Evolutionary conservation across 2,329 filamentous ascomycete species (phyloP), one percentile per base, ranked within the genome.

Genomic region (Dryadomyces sulphureus): DNA sequence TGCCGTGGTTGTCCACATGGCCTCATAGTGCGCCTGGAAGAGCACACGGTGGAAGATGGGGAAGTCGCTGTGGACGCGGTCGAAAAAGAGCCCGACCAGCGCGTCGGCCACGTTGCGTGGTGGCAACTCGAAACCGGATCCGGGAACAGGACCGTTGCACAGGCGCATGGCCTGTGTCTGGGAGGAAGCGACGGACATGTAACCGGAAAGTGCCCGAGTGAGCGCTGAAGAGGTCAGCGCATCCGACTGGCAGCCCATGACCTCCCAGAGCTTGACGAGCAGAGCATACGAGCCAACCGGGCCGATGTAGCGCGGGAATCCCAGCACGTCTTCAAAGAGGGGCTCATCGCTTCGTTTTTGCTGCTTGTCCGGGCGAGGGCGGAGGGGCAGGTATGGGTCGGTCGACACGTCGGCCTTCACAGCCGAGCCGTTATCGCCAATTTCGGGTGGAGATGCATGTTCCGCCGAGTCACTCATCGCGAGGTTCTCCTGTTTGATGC

Each of bases 61-160:
- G 43, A 52, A 54, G 46, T 54, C 52, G 20, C 47, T 41, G 43
- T 54, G 52, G 20, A 54, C 50, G 21, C 46, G 45, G 9, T 47
- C 46, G 9, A 52, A 54, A 25, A 50, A 54, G 34, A 50, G 16
- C 1, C 30, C 43, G 7, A 54, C 50, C 14, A 54, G 43, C 35
- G 41, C 41, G 38, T 54, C 50, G 21, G 52, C 49, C 3, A 51
- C 47, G 14, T 52, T 47, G 21, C 50, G 50, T n/a, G 50, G 49
- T 24, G 52, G 52, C 34, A 52, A 45, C 6, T 48, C 45, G 17
- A 50, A 35, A 36, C 22, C 35, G 19, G 34, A 19, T 17, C 39
- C 32, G 2, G 17, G n/a, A n/a, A n/a, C n/a, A n/a, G n/a, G 16
- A 25, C 14, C 30, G 36, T 40, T 27, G 44, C 25, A n/a, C 3